phyloP scores from a whole-genome alignment of 371 early-diverging fungal genomes.

The Capillidium rhysosporum region DNA sequence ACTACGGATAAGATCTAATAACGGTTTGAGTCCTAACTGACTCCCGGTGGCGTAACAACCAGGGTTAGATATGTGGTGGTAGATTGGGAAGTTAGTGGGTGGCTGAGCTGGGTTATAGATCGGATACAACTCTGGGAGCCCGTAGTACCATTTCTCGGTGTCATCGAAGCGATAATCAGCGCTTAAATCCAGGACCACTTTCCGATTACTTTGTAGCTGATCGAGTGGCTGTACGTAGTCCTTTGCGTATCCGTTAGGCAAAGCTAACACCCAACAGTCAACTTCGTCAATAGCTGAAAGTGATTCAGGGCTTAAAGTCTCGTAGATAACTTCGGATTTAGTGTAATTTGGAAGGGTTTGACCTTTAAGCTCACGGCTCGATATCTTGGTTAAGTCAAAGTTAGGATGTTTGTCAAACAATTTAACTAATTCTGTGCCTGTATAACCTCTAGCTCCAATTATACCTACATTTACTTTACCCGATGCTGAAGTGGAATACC shows the following conservation, averaged over 20 bases:
- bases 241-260: slow-evolving; percentile 81
- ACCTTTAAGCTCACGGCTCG: slow-evolving; percentile 82
- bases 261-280: slow-evolving; percentile 85
- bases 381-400: slow-evolving; percentile 66
- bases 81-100: slow-evolving; percentile 35
- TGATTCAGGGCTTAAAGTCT: slow-evolving; percentile 54
- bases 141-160: slow-evolving; percentile 57
- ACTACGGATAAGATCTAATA: slow-evolving; percentile 37
- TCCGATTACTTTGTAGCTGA: slow-evolving; percentile 30
- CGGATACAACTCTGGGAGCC: slow-evolving; percentile 40
- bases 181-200: slow-evolving; percentile 66
- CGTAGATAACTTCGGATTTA: slow-evolving; percentile 44
- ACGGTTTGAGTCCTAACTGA: slow-evolving; percentile 72
- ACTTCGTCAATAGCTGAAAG: slow-evolving; percentile 42
- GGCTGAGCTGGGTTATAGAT: slow-evolving; percentile 16
- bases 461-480: slow-evolving; percentile 37
- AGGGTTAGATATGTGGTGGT: slow-evolving; percentile 73
- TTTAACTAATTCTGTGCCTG: slow-evolving; percentile 82
- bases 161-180: slow-evolving; percentile 83
- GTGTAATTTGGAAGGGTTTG: slow-evolving; percentile 58
- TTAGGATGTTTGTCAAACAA: slow-evolving; percentile 71
- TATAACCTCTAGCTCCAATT: slow-evolving; percentile 92
- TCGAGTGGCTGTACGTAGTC: slow-evolving; percentile 79
- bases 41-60: slow-evolving; percentile 96
- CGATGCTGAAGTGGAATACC: slow-evolving; percentile 6